A percentile compares a stretch with the other conserved stretches of the same genome.
Conservation (phyloP, 1,284 basidiomycete species). For the Heimioporus retisporus region DNA sequence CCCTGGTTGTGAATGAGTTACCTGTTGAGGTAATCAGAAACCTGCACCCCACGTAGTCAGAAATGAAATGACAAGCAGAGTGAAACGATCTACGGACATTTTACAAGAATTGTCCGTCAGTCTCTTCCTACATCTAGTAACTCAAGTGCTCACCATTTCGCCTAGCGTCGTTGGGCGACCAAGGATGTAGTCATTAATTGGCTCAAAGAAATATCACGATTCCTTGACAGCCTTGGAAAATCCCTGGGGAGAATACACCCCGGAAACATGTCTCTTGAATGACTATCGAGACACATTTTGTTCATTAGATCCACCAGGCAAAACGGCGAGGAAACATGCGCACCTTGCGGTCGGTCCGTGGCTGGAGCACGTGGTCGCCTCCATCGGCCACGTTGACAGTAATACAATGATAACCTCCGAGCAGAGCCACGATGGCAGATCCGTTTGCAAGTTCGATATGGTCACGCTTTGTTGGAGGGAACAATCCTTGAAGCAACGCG, state of each 20-base stretch:
- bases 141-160: slow-evolving; percentile 65
- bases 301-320: slow-evolving; percentile 27
- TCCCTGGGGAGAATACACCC: slow-evolving; percentile 65
- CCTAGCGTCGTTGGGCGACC: slow-evolving; percentile 70
- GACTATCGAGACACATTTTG: slow-evolving; percentile 46
- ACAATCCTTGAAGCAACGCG: slow-evolving; percentile 81
- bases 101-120: slow-evolving; percentile 51
- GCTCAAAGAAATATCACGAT: slow-evolving; percentile 72
- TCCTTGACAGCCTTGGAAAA: slow-evolving; percentile 70
- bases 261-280: slow-evolving; percentile 72
- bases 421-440: slow-evolving; percentile 74
- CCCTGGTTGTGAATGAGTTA: slow-evolving; percentile 83
- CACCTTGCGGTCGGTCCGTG: slow-evolving; percentile 88
- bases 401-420: slow-evolving; percentile 88
- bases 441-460: slow-evolving; percentile 85
- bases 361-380: slow-evolving; percentile 85
- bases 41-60: slow-evolving; percentile 47
- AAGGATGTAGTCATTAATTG: slow-evolving; percentile 74
- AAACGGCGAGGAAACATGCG: slow-evolving; percentile 28
- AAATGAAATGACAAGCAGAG: slow-evolving; percentile 8
- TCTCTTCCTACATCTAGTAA: not conserved
- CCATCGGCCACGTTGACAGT: slow-evolving; percentile 84
- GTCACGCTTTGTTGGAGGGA: slow-evolving; percentile 77
- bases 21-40: slow-evolving; percentile 84
- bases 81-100: slow-evolving; percentile 59